phyloP scores from a whole-genome alignment of 2,329 filamentous ascomycete species.

The Microdochium trichocladiopsis region DNA sequence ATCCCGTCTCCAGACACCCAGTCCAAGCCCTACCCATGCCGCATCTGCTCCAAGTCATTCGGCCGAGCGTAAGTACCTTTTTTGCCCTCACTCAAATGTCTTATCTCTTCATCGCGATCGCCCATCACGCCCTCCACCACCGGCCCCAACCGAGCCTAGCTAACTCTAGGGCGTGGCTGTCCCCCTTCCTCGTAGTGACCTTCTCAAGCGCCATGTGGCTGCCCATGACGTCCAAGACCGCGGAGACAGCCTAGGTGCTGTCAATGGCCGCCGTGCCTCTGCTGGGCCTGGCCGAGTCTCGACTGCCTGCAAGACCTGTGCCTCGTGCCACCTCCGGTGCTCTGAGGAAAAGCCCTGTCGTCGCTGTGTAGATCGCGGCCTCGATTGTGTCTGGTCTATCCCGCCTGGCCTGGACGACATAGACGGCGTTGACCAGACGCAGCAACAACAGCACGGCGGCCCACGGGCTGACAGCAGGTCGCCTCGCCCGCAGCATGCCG shows the following conservation, averaged over 20 bases:
- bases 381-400: slow-evolving; percentile 16
- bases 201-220: slow-evolving; percentile 14
- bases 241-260: not conserved
- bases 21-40: slow-evolving; percentile 20
- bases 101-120: not conserved
- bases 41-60: slow-evolving; percentile 19
- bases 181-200: slow-evolving; percentile 7
- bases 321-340: slow-evolving; percentile 20
- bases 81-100: not conserved
- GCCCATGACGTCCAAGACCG: slow-evolving; percentile 10
- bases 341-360: slow-evolving; percentile 21
- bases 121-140: not conserved
- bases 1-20: slow-evolving; percentile 16
- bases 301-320: slow-evolving; percentile 18
- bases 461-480: not conserved
- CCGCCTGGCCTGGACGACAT: slow-evolving; percentile 3
- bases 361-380: slow-evolving; percentile 16
- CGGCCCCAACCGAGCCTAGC: not conserved
- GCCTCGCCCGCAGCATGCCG: not conserved
- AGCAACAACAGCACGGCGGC: not conserved
- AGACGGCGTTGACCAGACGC: not conserved
- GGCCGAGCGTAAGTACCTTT: slow-evolving; percentile 15
- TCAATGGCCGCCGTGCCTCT: not conserved
- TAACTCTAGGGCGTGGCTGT: not conserved
- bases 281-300: slow-evolving; percentile 11